Evolutionary conservation across 2,329 filamentous ascomycete species (phyloP).

Genomic region (Hymenotorrendiella dingleyae): DNA sequence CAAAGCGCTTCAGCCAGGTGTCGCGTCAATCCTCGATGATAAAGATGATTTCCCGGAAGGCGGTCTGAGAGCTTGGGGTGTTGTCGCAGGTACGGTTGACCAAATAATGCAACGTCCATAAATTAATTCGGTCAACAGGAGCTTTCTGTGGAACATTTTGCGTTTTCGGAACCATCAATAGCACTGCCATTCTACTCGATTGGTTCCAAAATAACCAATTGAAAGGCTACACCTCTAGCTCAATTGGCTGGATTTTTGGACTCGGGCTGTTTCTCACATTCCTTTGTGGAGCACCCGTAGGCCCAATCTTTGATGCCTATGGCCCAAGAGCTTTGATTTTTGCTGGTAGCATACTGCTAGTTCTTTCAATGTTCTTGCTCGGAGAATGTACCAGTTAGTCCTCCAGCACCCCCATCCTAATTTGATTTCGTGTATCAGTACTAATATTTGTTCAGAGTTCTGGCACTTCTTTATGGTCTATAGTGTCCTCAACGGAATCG

Average conservation of each 20-base stretch:
- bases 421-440: background rate
- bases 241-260: conserved; percentile 53
- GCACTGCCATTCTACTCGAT: conserved; percentile 55
- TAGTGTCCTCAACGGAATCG: conserved; percentile 55
- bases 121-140: too few relatives aligned
- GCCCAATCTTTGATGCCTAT: conserved; percentile 63
- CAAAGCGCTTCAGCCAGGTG: conserved; percentile 10
- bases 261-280: conserved; percentile 64
- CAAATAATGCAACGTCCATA: too few relatives aligned
- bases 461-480: conserved; percentile 67
- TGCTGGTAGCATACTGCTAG: conserved; percentile 25
- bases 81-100: conserved; percentile 62
- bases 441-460: conserved; percentile 38
- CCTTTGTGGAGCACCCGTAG: conserved; percentile 62
- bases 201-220: conserved; percentile 59
- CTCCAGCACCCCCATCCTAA: background rate
- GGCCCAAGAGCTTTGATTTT: conserved; percentile 44
- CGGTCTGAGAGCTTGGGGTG: conserved; percentile 56
- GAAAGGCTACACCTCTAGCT: conserved; percentile 47
- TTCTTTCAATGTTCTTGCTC: conserved; percentile 41
- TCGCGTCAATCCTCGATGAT: conserved; percentile 17
- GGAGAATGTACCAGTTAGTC: conserved; percentile 49
- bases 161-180: conserved; percentile 58
- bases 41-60: conserved; percentile 56
- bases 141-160: conserved; percentile 57